Evolutionary conservation across 495 filamentous ascomycete genomes (phyloP), one percentile per base, ranked within the genome.

Genomic region (Clavariopsis aquatica): DNA sequence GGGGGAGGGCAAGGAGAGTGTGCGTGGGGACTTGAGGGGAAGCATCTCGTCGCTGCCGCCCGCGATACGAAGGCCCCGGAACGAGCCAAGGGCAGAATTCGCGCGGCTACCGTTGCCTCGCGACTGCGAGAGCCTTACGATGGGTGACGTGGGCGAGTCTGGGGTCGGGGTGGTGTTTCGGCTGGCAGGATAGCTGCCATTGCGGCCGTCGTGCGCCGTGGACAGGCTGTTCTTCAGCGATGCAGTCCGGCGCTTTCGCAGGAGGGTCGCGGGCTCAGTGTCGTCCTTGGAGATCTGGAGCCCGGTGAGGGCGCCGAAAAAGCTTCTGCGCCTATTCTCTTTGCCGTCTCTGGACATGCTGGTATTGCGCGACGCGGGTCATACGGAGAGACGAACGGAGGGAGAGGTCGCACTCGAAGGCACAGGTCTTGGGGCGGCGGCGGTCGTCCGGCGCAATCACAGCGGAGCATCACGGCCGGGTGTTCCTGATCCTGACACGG

Each of bases 21-120:
- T 52, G 27, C 55, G 63, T n/a, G 62, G 64, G 13, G 73, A 72
- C 68, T 24, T 77, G 69, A 58, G 77, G 71, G 57, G 79, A 72
- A 77, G 65, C 27, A 74, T 67, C 31, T 68, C 69, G 0, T 83
- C 80, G 15, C n/a, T 43, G 19, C 81, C 78, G 28, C 83, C 81
- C 8, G 77, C 61, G 1, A 82, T 80, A 46, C 80, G 76, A 9
- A 83, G 66, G 9, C 81, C 83, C 45, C 79, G 80, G 19, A 86
- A 72, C 0, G 85, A 87, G 9, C 83, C 85, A 73, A 87, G 86
- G 2, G 85, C 73, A 29, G 78, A 79, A 4, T 82, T 81, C 2
- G 77, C 26, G 13, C 84, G 80, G 56, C 76, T 80, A 36, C 49
- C 49, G 52, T 57, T 67, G 10, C 59, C 57, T 24, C 59, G 52